phyloP scores from a whole-genome alignment of 768 basidiomycete genomes.

The Pleurotus eryngii region DNA sequence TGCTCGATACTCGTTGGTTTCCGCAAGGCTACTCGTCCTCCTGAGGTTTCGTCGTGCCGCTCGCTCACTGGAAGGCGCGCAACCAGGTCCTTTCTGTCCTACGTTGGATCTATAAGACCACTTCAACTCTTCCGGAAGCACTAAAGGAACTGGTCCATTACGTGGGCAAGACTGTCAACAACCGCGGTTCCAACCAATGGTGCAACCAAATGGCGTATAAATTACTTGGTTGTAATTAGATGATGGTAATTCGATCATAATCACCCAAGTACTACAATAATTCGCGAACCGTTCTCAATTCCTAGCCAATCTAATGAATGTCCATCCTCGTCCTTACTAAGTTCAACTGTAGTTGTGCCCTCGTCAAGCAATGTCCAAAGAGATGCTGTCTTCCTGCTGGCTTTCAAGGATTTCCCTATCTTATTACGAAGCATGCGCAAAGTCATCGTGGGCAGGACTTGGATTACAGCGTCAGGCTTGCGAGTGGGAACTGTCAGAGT shows the following conservation, averaged over 20 bases:
- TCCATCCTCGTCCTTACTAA: conserved; percentile 45
- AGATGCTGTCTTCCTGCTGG: background rate
- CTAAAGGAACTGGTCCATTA: background rate
- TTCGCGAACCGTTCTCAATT: conserved; percentile 44
- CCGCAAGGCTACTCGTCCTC: background rate
- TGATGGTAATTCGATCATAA: too few relatives aligned
- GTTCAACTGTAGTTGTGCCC: conserved; percentile 35
- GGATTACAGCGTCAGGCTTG: conserved; percentile 26
- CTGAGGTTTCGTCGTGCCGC: conserved; percentile 2
- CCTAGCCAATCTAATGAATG: conserved; percentile 71
- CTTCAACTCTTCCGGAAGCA: background rate
- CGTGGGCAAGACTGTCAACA: too few relatives aligned
- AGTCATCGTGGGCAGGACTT: conserved; percentile 67
- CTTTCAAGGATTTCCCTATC: conserved; percentile 46
- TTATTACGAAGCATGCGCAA: conserved; percentile 64
- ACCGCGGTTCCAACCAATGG: too few relatives aligned
- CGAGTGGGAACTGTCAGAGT: too few relatives aligned
- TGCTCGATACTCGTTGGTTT: conserved; percentile 40
- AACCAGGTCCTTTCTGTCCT: background rate
- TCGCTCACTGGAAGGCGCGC: background rate
- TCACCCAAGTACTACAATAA: conserved; percentile 16
- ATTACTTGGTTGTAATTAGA: too few relatives aligned
- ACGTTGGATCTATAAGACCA: background rate
- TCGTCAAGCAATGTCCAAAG: conserved; percentile 60
- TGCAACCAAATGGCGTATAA: too few relatives aligned